Conservation (phyloP, 768 basidiomycete species). For the Dendrothele bispora region DNA sequence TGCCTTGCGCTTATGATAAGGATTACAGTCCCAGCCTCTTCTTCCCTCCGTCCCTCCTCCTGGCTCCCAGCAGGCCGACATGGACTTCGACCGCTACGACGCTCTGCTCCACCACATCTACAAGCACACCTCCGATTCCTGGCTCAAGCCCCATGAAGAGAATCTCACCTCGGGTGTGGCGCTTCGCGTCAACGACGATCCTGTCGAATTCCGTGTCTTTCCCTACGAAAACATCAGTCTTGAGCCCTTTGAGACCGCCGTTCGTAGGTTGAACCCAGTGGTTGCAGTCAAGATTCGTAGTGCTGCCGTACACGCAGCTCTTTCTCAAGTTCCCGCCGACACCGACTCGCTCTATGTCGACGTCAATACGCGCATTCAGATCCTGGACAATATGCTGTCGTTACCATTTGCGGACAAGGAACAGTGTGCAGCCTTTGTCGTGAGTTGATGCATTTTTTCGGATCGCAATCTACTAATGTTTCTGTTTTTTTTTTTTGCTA, state of each 20-base stretch:
- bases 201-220: constrained; percentile 26
- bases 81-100: constrained; percentile 55
- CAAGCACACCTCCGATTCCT: constrained; percentile 44
- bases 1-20: too few species aligned
- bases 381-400: constrained; percentile 49
- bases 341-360: constrained; percentile 48
- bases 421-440: constrained; percentile 84
- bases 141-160: constrained; percentile 58
- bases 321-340: constrained; percentile 45
- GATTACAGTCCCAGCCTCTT: too few species aligned
- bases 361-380: constrained; percentile 61
- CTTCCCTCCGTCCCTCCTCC: too few species aligned
- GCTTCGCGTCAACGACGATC: constrained; percentile 37
- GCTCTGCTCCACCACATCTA: constrained; percentile 56
- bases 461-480: not conserved
- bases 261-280: constrained; percentile 53
- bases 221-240: constrained; percentile 56
- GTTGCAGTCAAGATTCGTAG: constrained; percentile 58
- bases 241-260: constrained; percentile 55
- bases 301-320: constrained; percentile 53
- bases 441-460: constrained; percentile 52
- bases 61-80: too few species aligned
- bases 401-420: constrained; percentile 61
- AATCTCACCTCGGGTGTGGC: constrained; percentile 53
- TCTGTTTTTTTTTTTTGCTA: not conserved